A percentile compares a stretch with the other conserved stretches of the same genome.
Evolutionary conservation across 495 filamentous ascomycete species (phyloP).

Genomic region (Amphirosellinia nigrospora): DNA sequence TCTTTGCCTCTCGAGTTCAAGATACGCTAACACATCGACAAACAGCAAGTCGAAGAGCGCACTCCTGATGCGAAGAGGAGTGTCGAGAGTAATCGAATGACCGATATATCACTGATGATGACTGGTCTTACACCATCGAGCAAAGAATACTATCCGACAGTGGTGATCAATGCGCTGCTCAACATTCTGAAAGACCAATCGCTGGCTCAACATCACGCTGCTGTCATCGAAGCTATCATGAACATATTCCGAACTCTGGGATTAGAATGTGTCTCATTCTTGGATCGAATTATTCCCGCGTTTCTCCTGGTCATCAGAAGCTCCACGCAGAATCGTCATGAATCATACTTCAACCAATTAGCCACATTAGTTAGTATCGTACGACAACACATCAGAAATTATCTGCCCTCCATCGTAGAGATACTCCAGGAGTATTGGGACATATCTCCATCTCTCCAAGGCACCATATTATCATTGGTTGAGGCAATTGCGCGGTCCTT

Average conservation of each 20-base stretch:
- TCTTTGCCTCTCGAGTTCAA: neutral
- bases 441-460: constrained; percentile 73
- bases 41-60: constrained; percentile 63
- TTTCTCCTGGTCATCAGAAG: constrained; percentile 86
- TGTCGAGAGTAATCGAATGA: constrained; percentile 69
- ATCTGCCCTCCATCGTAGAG: constrained; percentile 79
- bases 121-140: constrained; percentile 93
- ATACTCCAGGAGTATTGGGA: constrained; percentile 89
- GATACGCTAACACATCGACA: constrained; percentile 15
- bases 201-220: constrained; percentile 84
- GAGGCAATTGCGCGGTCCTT: constrained; percentile 92
- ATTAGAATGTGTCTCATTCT: constrained; percentile 91
- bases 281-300: constrained; percentile 90
- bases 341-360: constrained; percentile 96
- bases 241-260: constrained; percentile 97
- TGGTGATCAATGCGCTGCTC: constrained; percentile 94
- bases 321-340: constrained; percentile 73
- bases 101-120: constrained; percentile 98
- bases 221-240: constrained; percentile 98
- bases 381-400: constrained; percentile 91
- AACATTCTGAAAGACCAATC: constrained; percentile 90
- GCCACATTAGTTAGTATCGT: constrained; percentile 93
- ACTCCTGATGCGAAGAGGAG: constrained; percentile 67
- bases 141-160: constrained; percentile 97
- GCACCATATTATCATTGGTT: constrained; percentile 87